Base-by-base conservation (phyloP, 179 eudicot genomes). In the Vitellaria paradoxa region DNA sequence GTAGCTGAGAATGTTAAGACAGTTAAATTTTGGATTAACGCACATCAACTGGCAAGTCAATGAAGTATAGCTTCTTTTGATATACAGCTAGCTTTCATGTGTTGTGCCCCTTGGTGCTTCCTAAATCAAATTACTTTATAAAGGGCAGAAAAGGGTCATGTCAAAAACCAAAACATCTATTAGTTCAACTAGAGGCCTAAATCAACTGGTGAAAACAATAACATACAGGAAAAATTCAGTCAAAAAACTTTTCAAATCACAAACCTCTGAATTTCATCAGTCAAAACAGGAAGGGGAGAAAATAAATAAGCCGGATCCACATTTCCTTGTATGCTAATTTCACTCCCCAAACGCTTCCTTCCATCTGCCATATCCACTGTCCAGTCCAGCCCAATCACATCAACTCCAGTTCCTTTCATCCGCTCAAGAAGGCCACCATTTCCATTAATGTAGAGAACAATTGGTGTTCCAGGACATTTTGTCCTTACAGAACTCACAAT, bases 321-420 rank as follows among this genome's bases (percentile, higher is more conserved):
- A 80, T 95, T 95, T 42, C 99, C 99, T 80, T 95, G 99, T 73
- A 93, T 86, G 60, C 97, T 80, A 68, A 91, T 83, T 75, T 86
- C 91, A 65, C 69, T 84, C 68, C 98, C 99, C 80, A 95, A 83
- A 20, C 96, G 90, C 75, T 83, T 86, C 82, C 99, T 93, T 77
- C 98, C 98, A 88, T 94, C 98, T 66, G 91, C 97, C 98, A 94
- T 94, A 84, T 94, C 97, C 64, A 94, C 96, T 0, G 98, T 94
- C 98, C 98, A 94, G 76, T 94, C 98, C 69, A 94, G 85, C 77
- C 98, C 98, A 81, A 93, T 91, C 81, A 93, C 97, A 79, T 95
- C 97, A 65, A 91, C 97, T 26, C 99, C 99, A 68, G 88, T 82
- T 61, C 81, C 91, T 85, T 93, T 93, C 98, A 95, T 95, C 86